Evolutionary conservation across 2,329 filamentous ascomycete species (phyloP).

Genomic region (Dactylonectria macrodidyma): DNA sequence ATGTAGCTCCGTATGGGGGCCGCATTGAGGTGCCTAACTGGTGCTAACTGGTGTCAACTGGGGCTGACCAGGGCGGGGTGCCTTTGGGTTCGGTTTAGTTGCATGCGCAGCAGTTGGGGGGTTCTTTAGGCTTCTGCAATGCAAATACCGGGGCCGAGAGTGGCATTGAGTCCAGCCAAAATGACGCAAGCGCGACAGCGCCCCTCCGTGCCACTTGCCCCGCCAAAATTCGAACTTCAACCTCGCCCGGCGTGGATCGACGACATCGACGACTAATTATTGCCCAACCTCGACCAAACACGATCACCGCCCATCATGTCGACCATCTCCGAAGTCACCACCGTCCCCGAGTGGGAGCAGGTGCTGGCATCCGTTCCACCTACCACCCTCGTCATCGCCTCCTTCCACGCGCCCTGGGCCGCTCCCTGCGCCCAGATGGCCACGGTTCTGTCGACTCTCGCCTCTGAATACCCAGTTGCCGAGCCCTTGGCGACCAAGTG

Average conservation of each 20-base stretch:
- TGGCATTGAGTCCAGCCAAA: slow-evolving; percentile 34
- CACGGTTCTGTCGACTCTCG: slow-evolving; percentile 87
- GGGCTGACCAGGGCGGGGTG: slow-evolving; percentile 32
- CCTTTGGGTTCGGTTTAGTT: slow-evolving; percentile 31
- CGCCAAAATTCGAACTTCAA: slow-evolving; percentile 45
- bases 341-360: slow-evolving; percentile 80
- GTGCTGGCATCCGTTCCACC: slow-evolving; percentile 77
- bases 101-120: slow-evolving; percentile 23
- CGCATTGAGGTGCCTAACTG: slow-evolving; percentile 39
- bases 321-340: slow-evolving; percentile 82
- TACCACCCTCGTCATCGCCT: slow-evolving; percentile 84
- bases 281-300: slow-evolving; percentile 24
- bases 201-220: slow-evolving; percentile 44
- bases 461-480: slow-evolving; percentile 83
- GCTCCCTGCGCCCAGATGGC: slow-evolving; percentile 96
- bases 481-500: slow-evolving; percentile 81
- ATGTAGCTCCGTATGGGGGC: slow-evolving; percentile 42
- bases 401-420: slow-evolving; percentile 97
- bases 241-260: slow-evolving; percentile 36
- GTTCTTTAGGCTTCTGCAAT: slow-evolving; percentile 25
- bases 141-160: slow-evolving; percentile 26
- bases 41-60: slow-evolving; percentile 5
- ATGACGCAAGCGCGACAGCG: slow-evolving; percentile 47
- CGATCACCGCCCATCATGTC: slow-evolving; percentile 69
- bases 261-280: slow-evolving; percentile 31